Evolutionary conservation across 331 rosid genomes (phyloP), one percentile per base, ranked within the genome.

Genomic region (Quercus phellos): DNA sequence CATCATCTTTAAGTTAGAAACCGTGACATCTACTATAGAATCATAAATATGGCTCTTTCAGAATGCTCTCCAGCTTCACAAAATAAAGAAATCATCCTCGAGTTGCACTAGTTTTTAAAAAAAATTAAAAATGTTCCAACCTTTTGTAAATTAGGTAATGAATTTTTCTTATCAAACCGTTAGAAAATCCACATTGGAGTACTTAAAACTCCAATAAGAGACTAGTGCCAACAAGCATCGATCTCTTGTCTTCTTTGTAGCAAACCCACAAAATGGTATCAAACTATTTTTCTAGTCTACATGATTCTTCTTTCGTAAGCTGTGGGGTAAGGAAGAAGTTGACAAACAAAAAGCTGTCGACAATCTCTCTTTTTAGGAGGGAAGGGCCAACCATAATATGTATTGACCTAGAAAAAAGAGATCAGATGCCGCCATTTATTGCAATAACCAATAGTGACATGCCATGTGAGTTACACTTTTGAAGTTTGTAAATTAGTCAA

Each of bases 221-320:
- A 77, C 43, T 85, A 90, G 98, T 93, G 98, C 89, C 92, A 90
- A 55, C 92, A 89, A 89, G 94, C 98, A 91, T 90, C 42, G 42
- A 34, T 34, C 81, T 93, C 42, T 85, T 84, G 91, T 88, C 86
- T 81, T 63, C 42, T 83, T 77, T 66, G 81, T 83, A 94, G 73
- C 74, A 82, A 80, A 76, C 63, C 80, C 86, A 82, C 87, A 79
- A 30, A 79, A 43, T 82, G 84, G 87, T 83, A 81, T 70, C 77
- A 66, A 72, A 50, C 77, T 73, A 61, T 72, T 79, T 82, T 53
- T 82, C 46, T 77, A 80, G 68, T 64, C 58, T 30, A 70, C 58
- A 70, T 58, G 87, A 78, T 91, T 90, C 89, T 82, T 74, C 81
- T 79, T 68, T 66, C 53, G 70, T 76, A 77, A 66, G 84, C 79